Evolutionary conservation across 1,284 basidiomycete species (phyloP), one percentile per base, ranked within the genome.

Genomic region (Sanghuangporus sanghuang): DNA sequence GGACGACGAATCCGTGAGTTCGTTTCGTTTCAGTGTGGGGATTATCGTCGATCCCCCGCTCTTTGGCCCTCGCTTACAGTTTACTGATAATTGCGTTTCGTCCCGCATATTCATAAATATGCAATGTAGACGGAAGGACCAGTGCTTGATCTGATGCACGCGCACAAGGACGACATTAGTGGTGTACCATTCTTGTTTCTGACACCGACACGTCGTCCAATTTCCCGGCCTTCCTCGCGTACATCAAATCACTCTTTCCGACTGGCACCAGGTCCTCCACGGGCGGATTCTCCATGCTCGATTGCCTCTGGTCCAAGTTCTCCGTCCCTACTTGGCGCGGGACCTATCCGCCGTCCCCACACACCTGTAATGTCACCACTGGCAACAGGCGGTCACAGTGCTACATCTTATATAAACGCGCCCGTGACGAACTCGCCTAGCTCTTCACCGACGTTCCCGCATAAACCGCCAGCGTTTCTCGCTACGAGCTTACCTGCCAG

Each of bases 141-240:
- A 72, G 87, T 92, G 62, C 80, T 93, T 35, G 90, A 93, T 71
- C 81, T 93, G 65, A 93, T 93, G 91, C 91, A 93, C 74, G 89
- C 89, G 75, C 90, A 92, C 72, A 81, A 85, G 64, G 91, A 93
- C 77, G 91, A 93, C 73, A 76, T 89, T 55, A 87, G 89, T 49
- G 89, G 89, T 21, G 89, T 92, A 3, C 92, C 91, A 0, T 92
- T 93, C 71, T 77, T 90, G 59, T 90, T 89, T 74, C 78, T 93
- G 57, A 91, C 89, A 8, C 87, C 90, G 11, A 89, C 85, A 38
- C 83, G 89, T 66, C 84, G 90, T 48, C 92, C 90, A 18, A 82
- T 87, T 55, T 93, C 90, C 18, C 84, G 92, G 11, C 91, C 90
- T 32, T 92, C 91, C 39, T 93, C 90, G 59, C 83, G 90, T 61